These are phyloP conservation scores for Pinus taeda DNA, from an alignment of 75 land plant genomes.

Conservation along the genomic window DNA sequence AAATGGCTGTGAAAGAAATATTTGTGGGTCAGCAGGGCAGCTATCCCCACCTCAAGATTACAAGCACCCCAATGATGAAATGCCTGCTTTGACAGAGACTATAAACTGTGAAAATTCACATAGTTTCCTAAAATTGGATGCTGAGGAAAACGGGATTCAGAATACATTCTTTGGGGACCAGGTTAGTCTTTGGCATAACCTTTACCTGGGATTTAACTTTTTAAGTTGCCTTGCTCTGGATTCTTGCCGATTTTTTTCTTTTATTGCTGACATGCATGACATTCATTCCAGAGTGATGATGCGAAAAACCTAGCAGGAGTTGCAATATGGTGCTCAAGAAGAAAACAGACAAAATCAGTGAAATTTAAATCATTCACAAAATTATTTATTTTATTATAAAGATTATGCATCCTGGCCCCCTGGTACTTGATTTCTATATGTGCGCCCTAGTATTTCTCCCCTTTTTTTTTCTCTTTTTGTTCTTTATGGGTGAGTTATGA, in stretches of 20 bases:
- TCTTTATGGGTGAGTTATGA: background rate
- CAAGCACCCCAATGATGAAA: background rate
- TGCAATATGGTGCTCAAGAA: background rate
- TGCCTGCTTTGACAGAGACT: background rate
- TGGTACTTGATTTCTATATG: too few species aligned
- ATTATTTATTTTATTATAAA: too few species aligned
- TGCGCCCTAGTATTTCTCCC: too few species aligned
- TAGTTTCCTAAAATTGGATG: background rate
- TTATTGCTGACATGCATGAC: background rate
- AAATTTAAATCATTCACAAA: background rate
- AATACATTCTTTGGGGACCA: background rate
- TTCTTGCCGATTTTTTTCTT: background rate
- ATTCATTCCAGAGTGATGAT: background rate
- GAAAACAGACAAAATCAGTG: background rate
- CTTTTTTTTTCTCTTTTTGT: background rate
- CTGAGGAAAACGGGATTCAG: background rate
- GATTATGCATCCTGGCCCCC: background rate
- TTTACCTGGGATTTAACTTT: background rate
- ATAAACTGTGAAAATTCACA: background rate
- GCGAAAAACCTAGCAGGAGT: background rate
- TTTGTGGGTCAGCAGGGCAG: background rate
- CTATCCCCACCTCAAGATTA: background rate
- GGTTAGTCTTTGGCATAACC: slow-evolving; percentile 4
- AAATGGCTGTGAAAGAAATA: background rate
- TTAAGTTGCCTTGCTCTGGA: background rate